Percentiles rank a stretch among this genome's conserved stretches.
Conservation (phyloP, 441 rosid genomes). For the Euphorbia celastroides region DNA sequence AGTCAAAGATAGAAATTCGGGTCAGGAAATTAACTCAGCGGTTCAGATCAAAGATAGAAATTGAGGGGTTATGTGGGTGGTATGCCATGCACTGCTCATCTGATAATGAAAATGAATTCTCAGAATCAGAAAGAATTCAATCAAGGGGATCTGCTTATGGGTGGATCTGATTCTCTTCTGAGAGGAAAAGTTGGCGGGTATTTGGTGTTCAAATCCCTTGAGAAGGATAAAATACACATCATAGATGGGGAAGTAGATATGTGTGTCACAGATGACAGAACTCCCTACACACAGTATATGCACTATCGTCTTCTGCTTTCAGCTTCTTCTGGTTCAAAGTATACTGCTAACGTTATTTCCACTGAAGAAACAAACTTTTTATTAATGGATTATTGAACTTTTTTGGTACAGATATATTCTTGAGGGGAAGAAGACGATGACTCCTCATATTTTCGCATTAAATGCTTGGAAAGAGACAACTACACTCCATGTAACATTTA, state of each 20-base stretch:
- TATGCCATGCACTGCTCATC: slow-evolving; percentile 39
- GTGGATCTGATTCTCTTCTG: slow-evolving; percentile 20
- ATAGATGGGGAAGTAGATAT: slow-evolving; percentile 36
- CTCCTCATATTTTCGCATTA: slow-evolving; percentile 29
- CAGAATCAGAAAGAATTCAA: slow-evolving; percentile 10
- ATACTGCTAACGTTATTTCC: slow-evolving; percentile 1
- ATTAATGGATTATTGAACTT: not conserved
- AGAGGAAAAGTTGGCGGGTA: slow-evolving; percentile 43
- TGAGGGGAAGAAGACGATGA: slow-evolving; percentile 38
- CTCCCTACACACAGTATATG: slow-evolving; percentile 42
- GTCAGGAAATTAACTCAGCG: not conserved
- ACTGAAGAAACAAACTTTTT: not conserved
- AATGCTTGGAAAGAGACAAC: slow-evolving; percentile 42
- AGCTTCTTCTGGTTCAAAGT: slow-evolving; percentile 44
- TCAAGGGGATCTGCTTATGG: not conserved
- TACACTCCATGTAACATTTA: slow-evolving; percentile 32
- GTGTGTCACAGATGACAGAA: slow-evolving; percentile 27
- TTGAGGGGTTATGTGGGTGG: slow-evolving; percentile 41
- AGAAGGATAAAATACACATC: slow-evolving; percentile 33
- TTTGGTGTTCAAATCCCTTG: slow-evolving; percentile 25
- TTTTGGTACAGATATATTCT: slow-evolving; percentile 33
- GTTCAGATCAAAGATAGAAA: slow-evolving; percentile 29
- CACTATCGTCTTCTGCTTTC: slow-evolving; percentile 35
- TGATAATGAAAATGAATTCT: slow-evolving; percentile 28
- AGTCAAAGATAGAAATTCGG: slow-evolving; percentile 1